Conservation (phyloP, 2,329 filamentous ascomycete genomes). For the Boeremia exigua region DNA sequence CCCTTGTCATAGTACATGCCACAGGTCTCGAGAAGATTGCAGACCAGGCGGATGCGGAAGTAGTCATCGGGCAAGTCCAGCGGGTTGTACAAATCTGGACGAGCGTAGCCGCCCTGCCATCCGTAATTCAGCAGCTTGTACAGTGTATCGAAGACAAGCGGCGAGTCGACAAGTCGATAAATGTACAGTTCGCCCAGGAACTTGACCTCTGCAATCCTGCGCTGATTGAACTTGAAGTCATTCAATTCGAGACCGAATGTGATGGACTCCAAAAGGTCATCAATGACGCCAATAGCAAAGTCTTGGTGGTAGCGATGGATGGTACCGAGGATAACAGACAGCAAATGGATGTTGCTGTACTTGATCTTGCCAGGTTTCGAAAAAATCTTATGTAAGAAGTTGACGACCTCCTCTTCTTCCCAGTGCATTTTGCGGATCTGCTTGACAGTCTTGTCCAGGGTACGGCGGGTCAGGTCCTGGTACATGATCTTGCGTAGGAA, state of each 20-base stretch:
- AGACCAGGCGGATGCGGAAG: conserved; percentile 90
- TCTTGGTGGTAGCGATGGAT: conserved; percentile 90
- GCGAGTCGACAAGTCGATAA: conserved; percentile 94
- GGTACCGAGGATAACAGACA: conserved; percentile 87
- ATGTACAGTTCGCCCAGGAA: conserved; percentile 97
- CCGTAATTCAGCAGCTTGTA: conserved; percentile 96
- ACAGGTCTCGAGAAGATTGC: conserved; percentile 90
- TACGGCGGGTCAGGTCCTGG: conserved; percentile 90
- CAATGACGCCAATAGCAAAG: conserved; percentile 90
- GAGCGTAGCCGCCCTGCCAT: conserved; percentile 79
- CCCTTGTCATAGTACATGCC: conserved; percentile 96
- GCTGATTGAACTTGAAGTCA: conserved; percentile 97
- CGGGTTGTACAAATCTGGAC: conserved; percentile 75
- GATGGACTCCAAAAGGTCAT: conserved; percentile 88
- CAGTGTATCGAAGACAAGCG: conserved; percentile 91
- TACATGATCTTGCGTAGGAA: conserved; percentile 95
- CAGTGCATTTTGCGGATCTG: conserved; percentile 95
- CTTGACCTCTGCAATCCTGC: conserved; percentile 92
- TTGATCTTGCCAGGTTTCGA: conserved; percentile 97
- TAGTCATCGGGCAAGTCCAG: conserved; percentile 93
- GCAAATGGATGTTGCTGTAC: conserved; percentile 92
- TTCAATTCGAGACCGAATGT: conserved; percentile 89
- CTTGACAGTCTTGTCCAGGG: conserved; percentile 91
- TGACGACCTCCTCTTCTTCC: conserved; percentile 88
- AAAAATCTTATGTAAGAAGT: conserved; percentile 86